A percentile compares a stretch with the other conserved stretches of the same genome.
These are phyloP conservation scores for Diutina pseudorugosa DNA, from an alignment of 1,139 yeast genomes.

Conservation along the genomic window DNA sequence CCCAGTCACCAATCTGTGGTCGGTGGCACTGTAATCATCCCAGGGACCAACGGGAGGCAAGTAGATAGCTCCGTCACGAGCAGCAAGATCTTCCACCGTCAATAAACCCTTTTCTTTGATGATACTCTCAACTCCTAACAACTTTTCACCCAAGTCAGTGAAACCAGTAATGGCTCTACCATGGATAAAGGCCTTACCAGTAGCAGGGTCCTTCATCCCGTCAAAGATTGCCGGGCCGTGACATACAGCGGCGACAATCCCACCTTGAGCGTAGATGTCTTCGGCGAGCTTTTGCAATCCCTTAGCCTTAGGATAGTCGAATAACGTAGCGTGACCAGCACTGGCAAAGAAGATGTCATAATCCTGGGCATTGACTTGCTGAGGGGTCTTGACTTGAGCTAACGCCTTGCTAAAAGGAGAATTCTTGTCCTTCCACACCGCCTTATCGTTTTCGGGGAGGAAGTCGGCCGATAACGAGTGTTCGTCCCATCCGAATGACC, in stretches of 20 bases:
- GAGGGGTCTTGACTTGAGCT: slow-evolving; percentile 25
- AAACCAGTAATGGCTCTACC: slow-evolving; percentile 52
- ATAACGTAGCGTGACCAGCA: slow-evolving; percentile 54
- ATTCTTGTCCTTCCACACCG: slow-evolving; percentile 13
- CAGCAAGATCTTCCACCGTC: slow-evolving; percentile 23
- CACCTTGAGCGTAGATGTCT: slow-evolving; percentile 35
- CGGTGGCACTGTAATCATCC: slow-evolving; percentile 37
- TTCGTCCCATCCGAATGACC: slow-evolving; percentile 41
- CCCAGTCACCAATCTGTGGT: slow-evolving; percentile 49
- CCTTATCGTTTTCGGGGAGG: neutral
- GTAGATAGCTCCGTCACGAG: slow-evolving; percentile 30
- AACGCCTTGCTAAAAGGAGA: slow-evolving; percentile 23
- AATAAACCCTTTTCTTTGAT: slow-evolving; percentile 21
- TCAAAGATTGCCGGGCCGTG: slow-evolving; percentile 53
- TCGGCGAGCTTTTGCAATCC: slow-evolving; percentile 34
- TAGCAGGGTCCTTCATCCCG: slow-evolving; percentile 21
- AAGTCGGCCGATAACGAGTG: slow-evolving; percentile 25
- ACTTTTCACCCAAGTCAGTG: slow-evolving; percentile 41
- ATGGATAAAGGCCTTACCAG: slow-evolving; percentile 26
- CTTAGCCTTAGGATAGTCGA: slow-evolving; percentile 42
- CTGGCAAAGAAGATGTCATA: slow-evolving; percentile 45
- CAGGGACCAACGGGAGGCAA: slow-evolving; percentile 38
- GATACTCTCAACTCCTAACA: slow-evolving; percentile 21
- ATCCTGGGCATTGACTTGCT: slow-evolving; percentile 33
- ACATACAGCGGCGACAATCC: slow-evolving; percentile 52